Percentiles rank a stretch among this genome's conserved stretches.
phyloP scores from a whole-genome alignment of 371 early-diverging fungal genomes.

The Entomophthora muscae region DNA sequence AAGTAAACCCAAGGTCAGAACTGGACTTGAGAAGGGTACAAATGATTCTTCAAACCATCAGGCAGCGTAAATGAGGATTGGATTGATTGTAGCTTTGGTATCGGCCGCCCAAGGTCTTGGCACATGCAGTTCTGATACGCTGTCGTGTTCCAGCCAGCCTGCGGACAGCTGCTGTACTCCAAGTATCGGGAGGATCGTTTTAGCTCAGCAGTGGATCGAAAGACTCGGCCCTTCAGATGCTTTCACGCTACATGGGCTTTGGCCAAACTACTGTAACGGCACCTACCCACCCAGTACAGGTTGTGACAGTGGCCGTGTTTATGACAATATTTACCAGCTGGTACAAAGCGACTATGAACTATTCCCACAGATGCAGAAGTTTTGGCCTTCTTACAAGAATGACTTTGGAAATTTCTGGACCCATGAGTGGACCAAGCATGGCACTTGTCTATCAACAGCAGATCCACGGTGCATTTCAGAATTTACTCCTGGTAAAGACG shows the following conservation, averaged over 20 bases:
- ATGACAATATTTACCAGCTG: slow-evolving; percentile 5
- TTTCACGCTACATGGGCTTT: slow-evolving; percentile 29
- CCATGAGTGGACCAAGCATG: slow-evolving; percentile 72
- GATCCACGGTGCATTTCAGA: slow-evolving; percentile 33
- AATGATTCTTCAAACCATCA: too few relatives aligned
- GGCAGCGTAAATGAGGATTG: too few relatives aligned
- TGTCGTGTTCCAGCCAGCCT: slow-evolving; percentile 11
- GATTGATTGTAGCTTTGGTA: not conserved
- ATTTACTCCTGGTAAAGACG: slow-evolving; percentile 23
- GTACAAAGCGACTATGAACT: slow-evolving; percentile 7
- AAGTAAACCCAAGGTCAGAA: too few relatives aligned
- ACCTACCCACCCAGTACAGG: slow-evolving; percentile 15
- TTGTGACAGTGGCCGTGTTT: slow-evolving; percentile 16
- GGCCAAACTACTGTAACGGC: slow-evolving; percentile 24
- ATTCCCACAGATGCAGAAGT: slow-evolving; percentile 12
- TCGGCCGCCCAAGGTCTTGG: not conserved
- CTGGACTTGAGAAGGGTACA: too few relatives aligned
- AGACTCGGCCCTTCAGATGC: slow-evolving; percentile 24
- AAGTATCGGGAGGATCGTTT: slow-evolving; percentile 33
- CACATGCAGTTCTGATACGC: not conserved
- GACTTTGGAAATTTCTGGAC: slow-evolving; percentile 11
- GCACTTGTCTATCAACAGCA: slow-evolving; percentile 48
- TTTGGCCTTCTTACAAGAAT: slow-evolving; percentile 6
- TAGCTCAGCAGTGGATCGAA: slow-evolving; percentile 28
- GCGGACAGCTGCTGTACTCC: slow-evolving; percentile 41